phyloP scores from a whole-genome alignment of 805 yeast genomes.

The Metschnikowia shivogae region DNA sequence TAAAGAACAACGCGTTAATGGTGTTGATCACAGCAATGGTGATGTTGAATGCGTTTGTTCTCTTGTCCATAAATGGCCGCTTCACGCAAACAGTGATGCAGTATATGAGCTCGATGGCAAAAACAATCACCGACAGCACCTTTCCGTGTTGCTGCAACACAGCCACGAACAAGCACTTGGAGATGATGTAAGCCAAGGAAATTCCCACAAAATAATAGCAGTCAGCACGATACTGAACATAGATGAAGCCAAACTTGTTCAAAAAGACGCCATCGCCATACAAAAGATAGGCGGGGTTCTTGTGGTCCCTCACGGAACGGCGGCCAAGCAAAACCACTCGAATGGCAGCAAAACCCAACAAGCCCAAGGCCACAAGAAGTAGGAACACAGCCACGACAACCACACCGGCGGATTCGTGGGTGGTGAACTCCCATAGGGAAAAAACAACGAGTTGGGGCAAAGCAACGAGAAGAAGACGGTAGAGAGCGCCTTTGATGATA shows the following conservation, averaged over 20 bases:
- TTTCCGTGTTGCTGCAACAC: slow-evolving; percentile 78
- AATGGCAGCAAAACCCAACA: slow-evolving; percentile 67
- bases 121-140: slow-evolving; percentile 72
- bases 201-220: slow-evolving; percentile 78
- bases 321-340: slow-evolving; percentile 75
- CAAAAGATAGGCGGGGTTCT: slow-evolving; percentile 88
- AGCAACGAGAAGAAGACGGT: slow-evolving; percentile 76
- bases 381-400: slow-evolving; percentile 75
- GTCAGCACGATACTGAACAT: slow-evolving; percentile 86
- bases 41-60: slow-evolving; percentile 92
- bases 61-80: slow-evolving; percentile 90
- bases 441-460: slow-evolving; percentile 82
- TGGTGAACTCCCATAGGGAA: slow-evolving; percentile 86
- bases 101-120: slow-evolving; percentile 70
- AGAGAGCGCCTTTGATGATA: slow-evolving; percentile 85
- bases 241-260: slow-evolving; percentile 87
- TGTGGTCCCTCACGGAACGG: slow-evolving; percentile 64
- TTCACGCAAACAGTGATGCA: slow-evolving; percentile 60
- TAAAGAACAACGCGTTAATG: slow-evolving; percentile 78
- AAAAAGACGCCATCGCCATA: slow-evolving; percentile 79
- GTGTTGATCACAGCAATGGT: slow-evolving; percentile 75
- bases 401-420: slow-evolving; percentile 77
- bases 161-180: slow-evolving; percentile 81
- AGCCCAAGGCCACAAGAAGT: slow-evolving; percentile 50
- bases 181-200: slow-evolving; percentile 58